Conservation (phyloP, 208 protist genomes). For the Trypanosoma scelopori region DNA sequence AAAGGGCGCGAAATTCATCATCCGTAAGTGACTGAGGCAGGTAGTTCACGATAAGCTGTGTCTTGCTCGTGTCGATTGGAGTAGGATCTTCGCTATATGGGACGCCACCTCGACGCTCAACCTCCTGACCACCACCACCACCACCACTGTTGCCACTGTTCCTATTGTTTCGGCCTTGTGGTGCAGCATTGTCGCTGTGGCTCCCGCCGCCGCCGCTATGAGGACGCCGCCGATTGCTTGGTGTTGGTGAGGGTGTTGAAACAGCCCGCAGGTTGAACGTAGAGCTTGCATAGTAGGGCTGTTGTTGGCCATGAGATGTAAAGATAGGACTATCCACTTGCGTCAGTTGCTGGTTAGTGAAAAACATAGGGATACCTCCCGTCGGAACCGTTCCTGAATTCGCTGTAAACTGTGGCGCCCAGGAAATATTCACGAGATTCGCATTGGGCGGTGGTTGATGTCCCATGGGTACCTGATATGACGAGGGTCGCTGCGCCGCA, state of each 20-base stretch:
- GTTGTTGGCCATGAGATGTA: slow-evolving; percentile 6
- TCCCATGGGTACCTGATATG: not conserved
- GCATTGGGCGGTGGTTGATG: not conserved
- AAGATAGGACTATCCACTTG: not conserved
- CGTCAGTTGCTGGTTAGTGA: not conserved
- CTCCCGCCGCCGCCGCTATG: too few relatives aligned
- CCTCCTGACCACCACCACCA: slow-evolving; percentile 1
- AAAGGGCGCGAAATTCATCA: slow-evolving; percentile 47
- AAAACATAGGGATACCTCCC: not conserved
- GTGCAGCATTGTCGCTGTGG: not conserved
- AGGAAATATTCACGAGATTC: not conserved
- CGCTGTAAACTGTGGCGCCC: not conserved
- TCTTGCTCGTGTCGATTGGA: slow-evolving; percentile 49
- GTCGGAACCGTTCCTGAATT: not conserved
- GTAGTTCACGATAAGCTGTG: slow-evolving; percentile 72
- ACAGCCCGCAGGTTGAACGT: not conserved
- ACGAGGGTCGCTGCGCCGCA: not conserved
- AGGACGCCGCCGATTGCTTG: not conserved
- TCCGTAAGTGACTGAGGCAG: slow-evolving; percentile 50
- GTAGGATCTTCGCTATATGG: slow-evolving; percentile 47
- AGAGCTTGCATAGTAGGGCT: not conserved
- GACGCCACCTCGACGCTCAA: slow-evolving; percentile 27
- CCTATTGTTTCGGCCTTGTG: not conserved
- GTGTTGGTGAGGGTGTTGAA: not conserved
- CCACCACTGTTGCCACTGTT: not conserved